These are phyloP conservation scores for Platanthera guangdongensis DNA, from an alignment of 106 monocot species.

Conservation along the genomic window DNA sequence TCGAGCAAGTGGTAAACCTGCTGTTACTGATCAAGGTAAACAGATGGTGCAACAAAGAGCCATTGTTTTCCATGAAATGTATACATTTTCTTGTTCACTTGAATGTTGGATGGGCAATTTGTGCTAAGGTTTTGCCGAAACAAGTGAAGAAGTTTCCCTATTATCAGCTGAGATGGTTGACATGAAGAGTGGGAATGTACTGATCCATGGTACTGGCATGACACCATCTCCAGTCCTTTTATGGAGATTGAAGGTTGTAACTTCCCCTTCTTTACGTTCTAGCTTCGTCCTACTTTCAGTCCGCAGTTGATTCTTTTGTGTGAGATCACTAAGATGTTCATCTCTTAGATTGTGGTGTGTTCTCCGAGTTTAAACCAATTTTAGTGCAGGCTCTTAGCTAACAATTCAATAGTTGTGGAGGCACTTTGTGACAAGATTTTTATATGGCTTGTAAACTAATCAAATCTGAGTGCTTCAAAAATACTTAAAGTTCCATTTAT, in stretches of 20 bases:
- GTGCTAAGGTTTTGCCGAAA: slow-evolving; percentile 18
- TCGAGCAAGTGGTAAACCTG: slow-evolving; percentile 45
- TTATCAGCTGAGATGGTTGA: slow-evolving; percentile 19
- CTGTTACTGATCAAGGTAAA: slow-evolving; percentile 38
- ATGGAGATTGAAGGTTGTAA: slow-evolving; percentile 55
- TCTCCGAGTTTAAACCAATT: background rate
- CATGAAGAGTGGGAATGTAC: slow-evolving; percentile 30
- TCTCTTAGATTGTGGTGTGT: background rate
- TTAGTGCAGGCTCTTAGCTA: background rate
- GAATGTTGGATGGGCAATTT: background rate
- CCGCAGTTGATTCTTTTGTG: background rate
- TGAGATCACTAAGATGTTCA: too few species aligned
- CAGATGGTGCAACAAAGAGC: background rate
- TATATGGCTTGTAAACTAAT: background rate
- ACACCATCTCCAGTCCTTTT: slow-evolving; percentile 44
- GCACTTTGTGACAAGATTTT: background rate
- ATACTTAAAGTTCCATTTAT: background rate
- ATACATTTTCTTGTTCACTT: background rate
- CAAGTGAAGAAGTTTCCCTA: slow-evolving; percentile 14
- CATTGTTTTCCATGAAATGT: background rate
- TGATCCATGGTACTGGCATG: slow-evolving; percentile 21
- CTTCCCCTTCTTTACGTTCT: background rate
- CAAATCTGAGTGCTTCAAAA: background rate
- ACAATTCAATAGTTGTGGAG: background rate
- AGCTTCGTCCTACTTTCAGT: background rate